Evolutionary conservation across 1,284 basidiomycete genomes (phyloP).

Genomic region (Amylostereum areolatum): DNA sequence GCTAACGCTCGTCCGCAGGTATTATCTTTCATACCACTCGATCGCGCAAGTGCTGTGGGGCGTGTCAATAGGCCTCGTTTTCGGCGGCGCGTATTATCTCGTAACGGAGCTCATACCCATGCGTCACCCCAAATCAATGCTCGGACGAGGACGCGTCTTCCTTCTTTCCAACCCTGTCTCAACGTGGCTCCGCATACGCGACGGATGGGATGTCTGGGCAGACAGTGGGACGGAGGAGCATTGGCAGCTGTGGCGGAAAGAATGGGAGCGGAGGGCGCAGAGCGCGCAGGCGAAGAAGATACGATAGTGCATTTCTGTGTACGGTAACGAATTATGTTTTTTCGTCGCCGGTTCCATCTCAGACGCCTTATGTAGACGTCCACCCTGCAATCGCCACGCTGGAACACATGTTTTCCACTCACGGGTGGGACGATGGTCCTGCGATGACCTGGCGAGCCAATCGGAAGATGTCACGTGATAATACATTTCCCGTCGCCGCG

Average conservation of each 20-base stretch:
- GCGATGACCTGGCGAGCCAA: too few relatives aligned
- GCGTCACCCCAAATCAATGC: constrained; percentile 41
- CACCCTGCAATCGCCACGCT: too few relatives aligned
- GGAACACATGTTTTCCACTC: too few relatives aligned
- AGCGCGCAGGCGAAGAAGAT: constrained; percentile 3
- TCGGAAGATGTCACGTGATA: too few relatives aligned
- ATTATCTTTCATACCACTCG: constrained; percentile 72
- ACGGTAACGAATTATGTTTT: too few relatives aligned
- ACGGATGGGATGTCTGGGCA: constrained; percentile 75
- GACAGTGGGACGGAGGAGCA: constrained; percentile 66
- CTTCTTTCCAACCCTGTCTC: constrained; percentile 55
- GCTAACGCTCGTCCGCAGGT: constrained; percentile 33
- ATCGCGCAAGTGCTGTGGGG: constrained; percentile 71
- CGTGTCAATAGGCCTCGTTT: constrained; percentile 52
- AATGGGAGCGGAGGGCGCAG: constrained; percentile 28
- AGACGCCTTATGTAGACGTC: too few relatives aligned
- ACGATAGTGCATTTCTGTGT: background rate
- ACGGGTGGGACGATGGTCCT: too few relatives aligned
- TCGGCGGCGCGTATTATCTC: constrained; percentile 55
- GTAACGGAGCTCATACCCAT: constrained; percentile 57
- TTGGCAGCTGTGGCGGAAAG: constrained; percentile 55
- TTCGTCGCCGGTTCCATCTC: too few relatives aligned
- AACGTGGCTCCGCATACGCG: constrained; percentile 65
- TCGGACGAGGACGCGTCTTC: constrained; percentile 43
- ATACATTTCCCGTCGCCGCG: too few relatives aligned